phyloP scores from a whole-genome alignment of 306 rosid species.

The Sindora glabra region DNA sequence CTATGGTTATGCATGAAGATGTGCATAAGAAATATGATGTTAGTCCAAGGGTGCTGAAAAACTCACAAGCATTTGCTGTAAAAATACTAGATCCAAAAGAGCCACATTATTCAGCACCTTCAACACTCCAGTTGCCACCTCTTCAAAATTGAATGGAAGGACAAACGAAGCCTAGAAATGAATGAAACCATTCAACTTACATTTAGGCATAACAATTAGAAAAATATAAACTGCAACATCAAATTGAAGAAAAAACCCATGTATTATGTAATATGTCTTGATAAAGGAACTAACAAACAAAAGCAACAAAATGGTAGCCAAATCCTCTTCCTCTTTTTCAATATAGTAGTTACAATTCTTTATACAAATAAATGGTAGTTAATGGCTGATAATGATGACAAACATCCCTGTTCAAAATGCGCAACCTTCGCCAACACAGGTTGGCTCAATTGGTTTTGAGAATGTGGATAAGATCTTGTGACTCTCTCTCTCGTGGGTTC shows the following conservation, averaged over 20 bases:
- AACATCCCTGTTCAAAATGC: no score
- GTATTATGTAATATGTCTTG: neutral
- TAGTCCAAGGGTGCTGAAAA: constrained; percentile 18
- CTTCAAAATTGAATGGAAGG: constrained; percentile 98
- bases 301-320: neutral
- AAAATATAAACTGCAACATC: no score
- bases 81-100: constrained; percentile 74
- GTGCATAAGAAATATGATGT: no score
- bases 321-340: neutral
- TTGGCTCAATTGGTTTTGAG: no score
- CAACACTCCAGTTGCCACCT: constrained; percentile 90
- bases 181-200: constrained; percentile 18
- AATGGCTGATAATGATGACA: no score
- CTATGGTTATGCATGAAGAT: constrained; percentile 1
- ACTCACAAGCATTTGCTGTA: constrained; percentile 89
- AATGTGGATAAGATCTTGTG: no score
- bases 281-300: constrained; percentile 1
- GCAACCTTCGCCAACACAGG: no score
- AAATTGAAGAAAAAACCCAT: constrained; percentile 7
- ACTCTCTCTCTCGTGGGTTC: no score
- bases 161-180: constrained; percentile 56
- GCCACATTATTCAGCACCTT: constrained; percentile 96
- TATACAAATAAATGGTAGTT: neutral
- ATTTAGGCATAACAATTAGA: constrained; percentile 4
- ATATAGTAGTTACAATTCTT: no score